phyloP scores from a whole-genome alignment of 2,329 filamentous ascomycete genomes.

The Didymella pomorum region DNA sequence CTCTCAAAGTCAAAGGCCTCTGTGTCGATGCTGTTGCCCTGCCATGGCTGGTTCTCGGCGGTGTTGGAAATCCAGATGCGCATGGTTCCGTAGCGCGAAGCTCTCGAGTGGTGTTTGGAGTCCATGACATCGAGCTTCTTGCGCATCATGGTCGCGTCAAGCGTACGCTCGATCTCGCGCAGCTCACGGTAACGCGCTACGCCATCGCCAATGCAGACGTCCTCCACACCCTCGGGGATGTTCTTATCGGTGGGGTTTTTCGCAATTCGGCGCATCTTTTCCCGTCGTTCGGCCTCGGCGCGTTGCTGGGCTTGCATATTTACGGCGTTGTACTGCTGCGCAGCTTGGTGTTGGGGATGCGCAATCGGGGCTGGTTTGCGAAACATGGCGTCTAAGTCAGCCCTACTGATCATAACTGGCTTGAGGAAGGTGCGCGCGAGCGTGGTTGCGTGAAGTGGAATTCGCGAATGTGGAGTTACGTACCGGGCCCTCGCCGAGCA shows the following conservation, averaged over 20 bases:
- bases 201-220: slow-evolving; percentile 81
- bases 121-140: slow-evolving; percentile 93
- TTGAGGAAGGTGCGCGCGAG: slow-evolving; percentile 15
- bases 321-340: slow-evolving; percentile 54
- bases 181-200: slow-evolving; percentile 83
- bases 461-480: slow-evolving; percentile 31
- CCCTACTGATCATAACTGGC: slow-evolving; percentile 55
- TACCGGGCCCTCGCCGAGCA: slow-evolving; percentile 56
- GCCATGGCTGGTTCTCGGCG: slow-evolving; percentile 93
- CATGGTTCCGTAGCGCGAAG: slow-evolving; percentile 83
- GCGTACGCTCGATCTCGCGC: slow-evolving; percentile 82
- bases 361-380: slow-evolving; percentile 56
- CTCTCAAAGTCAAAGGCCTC: slow-evolving; percentile 84
- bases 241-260: slow-evolving; percentile 94
- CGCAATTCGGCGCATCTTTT: slow-evolving; percentile 79
- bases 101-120: slow-evolving; percentile 74
- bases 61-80: slow-evolving; percentile 96
- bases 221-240: slow-evolving; percentile 84
- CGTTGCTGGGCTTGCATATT: slow-evolving; percentile 55
- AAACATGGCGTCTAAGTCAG: slow-evolving; percentile 59
- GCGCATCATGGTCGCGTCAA: slow-evolving; percentile 93
- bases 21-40: slow-evolving; percentile 71
- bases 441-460: slow-evolving; percentile 14
- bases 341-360: slow-evolving; percentile 59
- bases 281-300: slow-evolving; percentile 61